A percentile compares a stretch with the other conserved stretches of the same genome.
These are phyloP conservation scores for Gastrodia elata DNA, from an alignment of 106 monocot species.

Conservation along the genomic window DNA sequence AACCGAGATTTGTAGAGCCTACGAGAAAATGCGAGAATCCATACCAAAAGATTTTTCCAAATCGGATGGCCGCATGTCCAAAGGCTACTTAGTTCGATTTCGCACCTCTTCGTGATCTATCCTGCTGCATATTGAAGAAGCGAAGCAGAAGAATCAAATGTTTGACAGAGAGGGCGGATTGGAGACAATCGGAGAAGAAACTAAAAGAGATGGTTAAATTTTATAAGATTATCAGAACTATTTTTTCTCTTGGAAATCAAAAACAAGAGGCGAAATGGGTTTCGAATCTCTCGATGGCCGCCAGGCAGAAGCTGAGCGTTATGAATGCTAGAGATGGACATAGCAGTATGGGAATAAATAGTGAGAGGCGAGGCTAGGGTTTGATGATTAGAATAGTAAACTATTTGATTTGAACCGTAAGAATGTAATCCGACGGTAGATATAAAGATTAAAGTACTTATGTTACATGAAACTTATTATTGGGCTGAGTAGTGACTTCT, in stretches of 20 bases:
- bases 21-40: slow-evolving; percentile 3
- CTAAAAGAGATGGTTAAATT: neutral
- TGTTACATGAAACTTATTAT: no score
- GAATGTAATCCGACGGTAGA: neutral
- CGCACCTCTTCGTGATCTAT: neutral
- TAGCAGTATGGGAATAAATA: neutral
- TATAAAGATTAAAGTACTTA: no score
- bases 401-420: neutral
- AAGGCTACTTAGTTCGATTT: neutral
- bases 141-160: neutral
- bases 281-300: neutral
- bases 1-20: neutral
- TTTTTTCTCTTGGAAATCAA: neutral
- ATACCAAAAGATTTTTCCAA: neutral
- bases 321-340: no score
- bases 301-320: neutral
- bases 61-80: neutral
- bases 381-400: neutral
- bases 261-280: neutral
- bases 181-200: neutral
- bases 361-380: neutral
- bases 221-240: neutral
- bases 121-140: neutral
- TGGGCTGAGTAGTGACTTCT: no score
- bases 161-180: neutral